Percentiles rank a stretch among this genome's conserved stretches.
Conservation (phyloP, 495 filamentous ascomycete species). For the Penicillium taxi region DNA sequence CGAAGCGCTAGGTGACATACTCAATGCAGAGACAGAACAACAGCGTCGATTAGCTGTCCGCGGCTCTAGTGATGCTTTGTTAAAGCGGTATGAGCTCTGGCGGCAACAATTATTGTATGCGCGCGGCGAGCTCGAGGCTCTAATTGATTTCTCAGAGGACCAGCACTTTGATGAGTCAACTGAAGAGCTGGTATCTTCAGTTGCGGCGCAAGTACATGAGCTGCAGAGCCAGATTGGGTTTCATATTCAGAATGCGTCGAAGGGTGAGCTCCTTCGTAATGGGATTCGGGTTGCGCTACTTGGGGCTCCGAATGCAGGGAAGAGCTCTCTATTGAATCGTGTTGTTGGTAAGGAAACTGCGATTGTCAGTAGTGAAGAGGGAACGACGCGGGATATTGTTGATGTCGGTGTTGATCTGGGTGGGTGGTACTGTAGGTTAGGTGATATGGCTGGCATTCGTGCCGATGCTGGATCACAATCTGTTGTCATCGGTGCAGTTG, state of each 20-base stretch:
- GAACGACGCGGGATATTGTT: constrained; percentile 89
- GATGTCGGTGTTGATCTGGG: constrained; percentile 86
- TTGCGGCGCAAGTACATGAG: constrained; percentile 51
- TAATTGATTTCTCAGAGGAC: constrained; percentile 96
- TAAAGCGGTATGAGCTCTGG: constrained; percentile 81
- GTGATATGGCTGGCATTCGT: constrained; percentile 82
- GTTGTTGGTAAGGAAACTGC: constrained; percentile 90
- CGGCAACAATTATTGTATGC: constrained; percentile 67
- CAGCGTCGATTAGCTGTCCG: constrained; percentile 80
- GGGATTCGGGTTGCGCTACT: constrained; percentile 82
- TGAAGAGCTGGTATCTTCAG: constrained; percentile 56
- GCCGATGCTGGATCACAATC: constrained; percentile 24
- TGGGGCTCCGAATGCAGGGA: constrained; percentile 90
- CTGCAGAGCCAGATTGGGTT: constrained; percentile 55
- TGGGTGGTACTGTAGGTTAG: constrained; percentile 80
- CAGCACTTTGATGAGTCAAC: constrained; percentile 93
- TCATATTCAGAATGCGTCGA: constrained; percentile 67
- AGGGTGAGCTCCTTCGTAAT: constrained; percentile 76
- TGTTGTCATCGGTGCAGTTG: constrained; percentile 59
- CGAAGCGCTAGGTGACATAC: constrained; percentile 78
- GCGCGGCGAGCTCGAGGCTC: constrained; percentile 82
- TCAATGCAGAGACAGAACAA: constrained; percentile 86
- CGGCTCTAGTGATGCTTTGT: constrained; percentile 60
- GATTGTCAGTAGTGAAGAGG: constrained; percentile 86
- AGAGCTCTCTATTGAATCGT: constrained; percentile 85